These are phyloP conservation scores for Lodderomyces theae DNA, from an alignment of 1,139 yeast species.

Conservation along the genomic window DNA sequence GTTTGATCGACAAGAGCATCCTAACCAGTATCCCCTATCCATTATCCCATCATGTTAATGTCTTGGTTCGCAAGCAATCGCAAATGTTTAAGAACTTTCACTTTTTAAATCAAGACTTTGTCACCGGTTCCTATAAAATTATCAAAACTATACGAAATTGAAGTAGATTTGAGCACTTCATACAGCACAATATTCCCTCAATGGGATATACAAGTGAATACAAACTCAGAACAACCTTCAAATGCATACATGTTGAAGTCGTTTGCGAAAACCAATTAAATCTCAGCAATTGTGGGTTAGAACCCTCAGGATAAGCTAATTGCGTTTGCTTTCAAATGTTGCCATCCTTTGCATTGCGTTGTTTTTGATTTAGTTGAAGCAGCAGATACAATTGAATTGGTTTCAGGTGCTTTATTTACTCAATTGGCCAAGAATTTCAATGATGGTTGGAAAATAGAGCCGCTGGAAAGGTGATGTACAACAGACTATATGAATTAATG, in stretches of 20 bases:
- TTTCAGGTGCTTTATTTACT: neutral
- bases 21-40: too few relatives aligned
- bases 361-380: constrained; percentile 2
- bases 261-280: neutral
- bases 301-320: neutral
- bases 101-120: neutral
- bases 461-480: neutral
- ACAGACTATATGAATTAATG: too few relatives aligned
- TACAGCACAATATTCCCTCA: neutral
- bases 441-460: neutral
- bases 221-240: neutral
- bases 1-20: too few relatives aligned
- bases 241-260: neutral
- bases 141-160: neutral
- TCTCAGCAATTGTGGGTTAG: constrained; percentile 1
- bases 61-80: neutral
- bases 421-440: neutral
- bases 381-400: neutral
- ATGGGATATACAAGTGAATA: neutral
- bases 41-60: too few relatives aligned
- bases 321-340: neutral
- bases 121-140: neutral
- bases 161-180: constrained; percentile 1
- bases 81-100: neutral
- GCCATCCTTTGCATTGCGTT: constrained; percentile 1